These are phyloP conservation scores for Tuber microsphaerosporum DNA, from an alignment of 495 filamentous ascomycete genomes.

Conservation along the genomic window DNA sequence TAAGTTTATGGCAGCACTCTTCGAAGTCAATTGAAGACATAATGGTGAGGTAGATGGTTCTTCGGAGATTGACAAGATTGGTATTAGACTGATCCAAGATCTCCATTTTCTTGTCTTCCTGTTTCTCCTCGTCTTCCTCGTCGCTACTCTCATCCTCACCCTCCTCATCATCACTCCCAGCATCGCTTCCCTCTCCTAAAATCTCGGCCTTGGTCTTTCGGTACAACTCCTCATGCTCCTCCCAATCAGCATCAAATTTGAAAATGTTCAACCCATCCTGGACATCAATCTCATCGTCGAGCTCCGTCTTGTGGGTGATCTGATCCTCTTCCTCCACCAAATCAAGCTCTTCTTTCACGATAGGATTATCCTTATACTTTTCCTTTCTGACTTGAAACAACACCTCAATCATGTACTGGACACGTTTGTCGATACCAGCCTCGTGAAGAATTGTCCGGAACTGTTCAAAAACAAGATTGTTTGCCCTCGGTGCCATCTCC, in stretches of 20 bases:
- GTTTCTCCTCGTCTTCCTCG: conserved; percentile 62
- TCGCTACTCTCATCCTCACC: conserved; percentile 71
- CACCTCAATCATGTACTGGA: conserved; percentile 98
- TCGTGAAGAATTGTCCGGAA: conserved; percentile 93
- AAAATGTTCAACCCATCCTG: conserved; percentile 89
- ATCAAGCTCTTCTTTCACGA: conserved; percentile 87
- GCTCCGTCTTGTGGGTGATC: conserved; percentile 72
- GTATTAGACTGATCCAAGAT: conserved; percentile 98
- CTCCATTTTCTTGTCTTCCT: conserved; percentile 63
- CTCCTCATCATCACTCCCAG: conserved; percentile 63
- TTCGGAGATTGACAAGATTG: conserved; percentile 83
- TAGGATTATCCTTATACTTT: conserved; percentile 87
- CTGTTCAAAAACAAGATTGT: conserved; percentile 85
- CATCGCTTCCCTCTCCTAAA: conserved; percentile 75
- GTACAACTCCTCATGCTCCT: conserved; percentile 86
- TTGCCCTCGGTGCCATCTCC: conserved; percentile 81
- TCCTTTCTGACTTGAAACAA: conserved; percentile 95
- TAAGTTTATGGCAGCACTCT: conserved; percentile 89
- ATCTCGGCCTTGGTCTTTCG: conserved; percentile 86
- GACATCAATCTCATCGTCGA: conserved; percentile 75
- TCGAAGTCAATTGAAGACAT: conserved; percentile 92
- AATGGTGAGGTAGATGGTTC: conserved; percentile 94
- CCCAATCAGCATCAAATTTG: conserved; percentile 83
- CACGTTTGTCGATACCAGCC: conserved; percentile 88
- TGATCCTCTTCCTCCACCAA: conserved; percentile 95